Evolutionary conservation across 768 basidiomycete genomes (phyloP), one percentile per base, ranked within the genome.

Genomic region (Cyclocybe cylindracea): DNA sequence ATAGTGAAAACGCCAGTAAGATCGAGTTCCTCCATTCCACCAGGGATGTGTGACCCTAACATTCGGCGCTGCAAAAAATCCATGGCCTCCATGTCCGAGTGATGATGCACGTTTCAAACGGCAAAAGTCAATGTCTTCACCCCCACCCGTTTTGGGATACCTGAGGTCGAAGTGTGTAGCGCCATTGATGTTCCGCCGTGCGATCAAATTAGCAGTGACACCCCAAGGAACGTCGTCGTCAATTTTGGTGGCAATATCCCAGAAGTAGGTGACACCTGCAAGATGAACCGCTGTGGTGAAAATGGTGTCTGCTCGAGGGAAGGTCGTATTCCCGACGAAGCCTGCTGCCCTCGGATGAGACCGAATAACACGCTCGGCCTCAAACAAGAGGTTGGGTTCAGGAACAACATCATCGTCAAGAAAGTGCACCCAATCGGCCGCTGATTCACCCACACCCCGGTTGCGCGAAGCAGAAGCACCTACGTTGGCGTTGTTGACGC

Each of bases 101-200:
- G 71, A 75, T 32, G 59, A 67, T 14, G 69, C 60, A 10, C 79
- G 70, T 51, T 80, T 82, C 53, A 63, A 64, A n/a, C 74, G 68
- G 52, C 80, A 82, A 56, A 78, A 84, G 57, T 85, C 78, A 10
- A 85, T 82, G 36, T 86, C 82, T 53, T 86, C 84, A 0, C 83
- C 84, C 2, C 84, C 82, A 1, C 83, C 82, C 3, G 83, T 86
- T 66, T 82, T 84, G 3, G 84, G 85, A 56, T 81, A 85, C 4
- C 59, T 61, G 13, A 70, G 60, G 55, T 77, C 70, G 58, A 71
- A 86, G 39, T 59, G 56, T n/a, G 83, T 70, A 0, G 68, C 72
- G 40, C 83, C 81, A 2, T 68, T 57, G 33, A 69, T 61, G 52
- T 74, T 70, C 18, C 79, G 75, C 2, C 79, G 75, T 4, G 70